Percentiles rank a stretch among this genome's conserved stretches.
Conservation (phyloP, 352 stramenopile genomes). For the Phytophthora sp. region DNA sequence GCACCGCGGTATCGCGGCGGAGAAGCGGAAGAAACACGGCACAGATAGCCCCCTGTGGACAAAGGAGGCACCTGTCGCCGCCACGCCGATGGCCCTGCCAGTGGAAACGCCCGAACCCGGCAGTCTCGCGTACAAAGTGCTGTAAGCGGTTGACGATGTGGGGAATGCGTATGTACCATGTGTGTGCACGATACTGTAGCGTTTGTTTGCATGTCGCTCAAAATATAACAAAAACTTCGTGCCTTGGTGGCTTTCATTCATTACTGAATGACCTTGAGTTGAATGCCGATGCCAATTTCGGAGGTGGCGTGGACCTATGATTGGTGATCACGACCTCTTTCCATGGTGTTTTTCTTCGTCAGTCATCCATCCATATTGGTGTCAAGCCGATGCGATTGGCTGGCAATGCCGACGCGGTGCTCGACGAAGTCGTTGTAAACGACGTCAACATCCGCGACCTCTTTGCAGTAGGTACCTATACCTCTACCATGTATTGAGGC, state of each 20-base stretch:
- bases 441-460: too few relatives aligned
- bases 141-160: slow-evolving; percentile 20
- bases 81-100: slow-evolving; percentile 14
- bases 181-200: slow-evolving; percentile 9
- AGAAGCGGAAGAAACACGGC: slow-evolving; percentile 49
- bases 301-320: slow-evolving; percentile 6
- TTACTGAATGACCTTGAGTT: too few relatives aligned
- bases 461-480: too few relatives aligned
- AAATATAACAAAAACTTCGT: slow-evolving; percentile 9
- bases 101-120: slow-evolving; percentile 8
- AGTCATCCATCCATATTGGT: background rate
- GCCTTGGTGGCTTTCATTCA: slow-evolving; percentile 1
- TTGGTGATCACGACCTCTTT: slow-evolving; percentile 9
- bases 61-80: background rate
- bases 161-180: background rate
- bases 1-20: slow-evolving; percentile 55
- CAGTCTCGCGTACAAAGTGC: slow-evolving; percentile 36
- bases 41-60: slow-evolving; percentile 6
- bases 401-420: background rate
- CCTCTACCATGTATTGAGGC: background rate
- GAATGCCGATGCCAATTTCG: too few relatives aligned
- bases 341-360: background rate
- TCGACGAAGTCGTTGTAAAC: slow-evolving; percentile 1
- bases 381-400: slow-evolving; percentile 10
- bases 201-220: slow-evolving; percentile 1